Percentiles rank a stretch among this genome's conserved stretches.
Evolutionary conservation across 768 basidiomycete genomes (phyloP).

Genomic region (Boletellus ananiceps): DNA sequence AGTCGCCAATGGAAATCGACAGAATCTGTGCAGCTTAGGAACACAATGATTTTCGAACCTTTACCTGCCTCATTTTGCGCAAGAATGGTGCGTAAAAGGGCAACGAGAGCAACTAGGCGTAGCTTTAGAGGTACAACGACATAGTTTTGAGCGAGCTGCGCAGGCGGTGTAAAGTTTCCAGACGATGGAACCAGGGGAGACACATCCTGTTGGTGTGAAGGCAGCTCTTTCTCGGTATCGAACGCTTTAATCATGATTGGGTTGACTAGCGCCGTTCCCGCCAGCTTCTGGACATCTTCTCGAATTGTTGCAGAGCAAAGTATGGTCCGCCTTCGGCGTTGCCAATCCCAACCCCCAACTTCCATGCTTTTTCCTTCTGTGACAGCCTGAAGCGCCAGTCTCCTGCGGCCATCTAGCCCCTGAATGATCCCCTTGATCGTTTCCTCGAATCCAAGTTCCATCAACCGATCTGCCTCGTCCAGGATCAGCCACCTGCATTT

Average conservation of each 20-base stretch:
- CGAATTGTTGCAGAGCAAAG: slow-evolving; percentile 96
- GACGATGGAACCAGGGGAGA: slow-evolving; percentile 20
- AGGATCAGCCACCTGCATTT: slow-evolving; percentile 95
- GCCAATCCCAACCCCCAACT: slow-evolving; percentile 86
- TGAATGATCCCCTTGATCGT: slow-evolving; percentile 87
- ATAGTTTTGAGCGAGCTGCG: slow-evolving; percentile 90
- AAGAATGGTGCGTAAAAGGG: slow-evolving; percentile 78
- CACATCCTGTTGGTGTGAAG: slow-evolving; percentile 12
- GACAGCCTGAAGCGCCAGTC: slow-evolving; percentile 64
- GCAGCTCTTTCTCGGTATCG: slow-evolving; percentile 38
- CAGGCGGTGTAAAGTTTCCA: slow-evolving; percentile 85
- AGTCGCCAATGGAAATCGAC: slow-evolving; percentile 96
- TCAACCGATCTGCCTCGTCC: slow-evolving; percentile 94
- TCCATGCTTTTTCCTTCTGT: slow-evolving; percentile 64
- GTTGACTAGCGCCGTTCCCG: slow-evolving; percentile 71
- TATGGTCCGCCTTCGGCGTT: slow-evolving; percentile 70
- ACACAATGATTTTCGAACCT: slow-evolving; percentile 82
- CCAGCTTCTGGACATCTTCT: slow-evolving; percentile 91
- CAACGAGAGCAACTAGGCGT: slow-evolving; percentile 86
- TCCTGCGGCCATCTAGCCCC: slow-evolving; percentile 77
- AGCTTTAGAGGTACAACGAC: slow-evolving; percentile 88
- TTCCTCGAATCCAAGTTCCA: slow-evolving; percentile 98
- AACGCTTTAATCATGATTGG: slow-evolving; percentile 83
- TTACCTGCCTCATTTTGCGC: slow-evolving; percentile 49
- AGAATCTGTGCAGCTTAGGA: slow-evolving; percentile 95